Evolutionary conservation across 768 basidiomycete genomes (phyloP), one percentile per base, ranked within the genome.

Genomic region (Sarcodon sp.): DNA sequence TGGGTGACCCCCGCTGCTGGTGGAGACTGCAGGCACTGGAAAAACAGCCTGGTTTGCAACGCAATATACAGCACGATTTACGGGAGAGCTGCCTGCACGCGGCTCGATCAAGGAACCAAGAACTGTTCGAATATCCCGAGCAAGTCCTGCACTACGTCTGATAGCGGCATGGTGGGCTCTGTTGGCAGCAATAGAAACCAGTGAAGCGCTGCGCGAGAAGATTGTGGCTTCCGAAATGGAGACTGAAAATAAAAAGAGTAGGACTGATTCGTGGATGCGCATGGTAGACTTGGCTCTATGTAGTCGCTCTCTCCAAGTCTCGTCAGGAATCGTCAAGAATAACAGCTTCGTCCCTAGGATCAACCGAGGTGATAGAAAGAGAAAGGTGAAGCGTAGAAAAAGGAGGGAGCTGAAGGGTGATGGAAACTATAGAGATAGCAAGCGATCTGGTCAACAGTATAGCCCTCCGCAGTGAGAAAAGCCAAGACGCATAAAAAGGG

Each of bases 111-210:
- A 66, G 21, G 81, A 64, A 18, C 72, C 69, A 56, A 87, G 77
- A 10, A 80, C 80, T 33, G 79, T 57, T 31, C 83, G 80, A 48
- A 88, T 69, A 61, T 88, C 86, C 48, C 70, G 71, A 13, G 83
- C 81, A 31, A 88, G 67, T 47, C 63, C 71, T 43, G 73, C 71
- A 37, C 81, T 85, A 49, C 75, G 76, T 48, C 68, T 71, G 39
- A 73, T 59, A 32, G 83, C 81, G 50, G 69, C 66, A 31, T 65
- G 67, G 57, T 82, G 83, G 33, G 72, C 69, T 33, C 63, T 69
- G 44, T 68, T 64, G 15, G 76, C 55, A 46, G 69, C 66, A 55
- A 72, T 64, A 54, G 64, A 64, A 56, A 72, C 51, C 45, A 72
- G 59, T 27, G 61, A 61, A 41, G 59, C 48, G 57, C 63, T 47